Conservation (phyloP, 2,329 filamentous ascomycete species). For the Aspergillus sp. region DNA sequence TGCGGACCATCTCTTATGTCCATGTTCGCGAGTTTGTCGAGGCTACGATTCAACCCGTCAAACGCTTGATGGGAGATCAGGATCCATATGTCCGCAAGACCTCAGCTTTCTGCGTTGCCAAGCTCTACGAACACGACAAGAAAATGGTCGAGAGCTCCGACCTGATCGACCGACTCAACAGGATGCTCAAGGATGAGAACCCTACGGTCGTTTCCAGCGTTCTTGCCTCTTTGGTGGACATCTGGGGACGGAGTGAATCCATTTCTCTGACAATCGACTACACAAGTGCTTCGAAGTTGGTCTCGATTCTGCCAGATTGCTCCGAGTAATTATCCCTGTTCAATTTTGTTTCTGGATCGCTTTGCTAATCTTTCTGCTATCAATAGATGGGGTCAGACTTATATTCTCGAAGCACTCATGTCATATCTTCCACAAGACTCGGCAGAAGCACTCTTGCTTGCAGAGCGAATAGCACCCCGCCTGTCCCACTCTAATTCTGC, state of each 20-base stretch:
- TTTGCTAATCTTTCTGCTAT: constrained; percentile 7
- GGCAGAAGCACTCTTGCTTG: constrained; percentile 79
- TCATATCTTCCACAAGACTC: constrained; percentile 93
- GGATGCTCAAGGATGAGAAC: constrained; percentile 89
- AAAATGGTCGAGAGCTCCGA: constrained; percentile 85
- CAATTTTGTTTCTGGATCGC: not conserved
- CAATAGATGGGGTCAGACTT: constrained; percentile 91
- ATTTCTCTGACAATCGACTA: constrained; percentile 99
- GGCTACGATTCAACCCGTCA: constrained; percentile 78
- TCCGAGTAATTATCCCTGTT: constrained; percentile 65
- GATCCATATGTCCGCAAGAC: constrained; percentile 98
- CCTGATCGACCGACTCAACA: constrained; percentile 85
- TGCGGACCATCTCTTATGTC: constrained; percentile 95
- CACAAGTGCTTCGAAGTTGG: constrained; percentile 94
- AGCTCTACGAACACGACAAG: constrained; percentile 94
- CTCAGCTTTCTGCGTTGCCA: constrained; percentile 91
- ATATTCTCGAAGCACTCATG: constrained; percentile 96
- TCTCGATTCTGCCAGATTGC: constrained; percentile 91
- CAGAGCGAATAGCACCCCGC: constrained; percentile 90
- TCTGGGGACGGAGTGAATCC: constrained; percentile 95
- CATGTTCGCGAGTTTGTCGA: constrained; percentile 95
- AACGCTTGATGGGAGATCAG: constrained; percentile 73
- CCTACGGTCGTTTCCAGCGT: constrained; percentile 96
- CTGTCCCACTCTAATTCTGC: constrained; percentile 96
- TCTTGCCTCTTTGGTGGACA: constrained; percentile 86